Percentiles rank a stretch among this genome's conserved stretches.
Evolutionary conservation across 768 basidiomycete species (phyloP).

Genomic region (Postia placenta): DNA sequence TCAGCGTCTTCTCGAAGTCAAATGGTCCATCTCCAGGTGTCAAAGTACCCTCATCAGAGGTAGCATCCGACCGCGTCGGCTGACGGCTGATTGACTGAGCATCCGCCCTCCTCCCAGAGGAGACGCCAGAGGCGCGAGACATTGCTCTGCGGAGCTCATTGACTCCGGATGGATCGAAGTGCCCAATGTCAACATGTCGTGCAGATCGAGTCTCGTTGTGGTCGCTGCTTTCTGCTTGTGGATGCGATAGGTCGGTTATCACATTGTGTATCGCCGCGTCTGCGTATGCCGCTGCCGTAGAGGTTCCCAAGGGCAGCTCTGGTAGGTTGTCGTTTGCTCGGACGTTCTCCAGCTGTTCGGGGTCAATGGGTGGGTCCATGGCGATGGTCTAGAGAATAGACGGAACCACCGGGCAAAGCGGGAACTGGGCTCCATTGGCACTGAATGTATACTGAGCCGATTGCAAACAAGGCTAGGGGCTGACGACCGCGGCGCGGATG

Average conservation of each 20-base stretch:
- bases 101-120: neutral
- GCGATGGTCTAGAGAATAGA: neutral
- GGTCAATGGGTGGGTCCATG: slow-evolving; percentile 9
- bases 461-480: too few species aligned
- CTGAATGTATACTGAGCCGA: too few species aligned
- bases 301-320: slow-evolving; percentile 10
- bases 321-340: slow-evolving; percentile 11
- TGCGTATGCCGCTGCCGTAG: slow-evolving; percentile 11
- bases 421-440: neutral
- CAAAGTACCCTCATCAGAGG: slow-evolving; percentile 20
- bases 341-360: slow-evolving; percentile 13
- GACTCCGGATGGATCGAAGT: slow-evolving; percentile 51
- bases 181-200: slow-evolving; percentile 33
- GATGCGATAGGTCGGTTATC: neutral
- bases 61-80: neutral
- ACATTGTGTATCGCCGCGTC: slow-evolving; percentile 10
- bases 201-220: neutral
- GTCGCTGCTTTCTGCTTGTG: neutral
- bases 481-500: too few species aligned
- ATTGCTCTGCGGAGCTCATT: slow-evolving; percentile 32
- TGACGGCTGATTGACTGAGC: neutral
- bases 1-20: slow-evolving; percentile 24
- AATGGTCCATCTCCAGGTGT: slow-evolving; percentile 18
- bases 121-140: slow-evolving; percentile 13
- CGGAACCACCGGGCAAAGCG: neutral